Evolutionary conservation across 2,329 filamentous ascomycete species (phyloP).

Genomic region (Cladobotryum mycophilum): DNA sequence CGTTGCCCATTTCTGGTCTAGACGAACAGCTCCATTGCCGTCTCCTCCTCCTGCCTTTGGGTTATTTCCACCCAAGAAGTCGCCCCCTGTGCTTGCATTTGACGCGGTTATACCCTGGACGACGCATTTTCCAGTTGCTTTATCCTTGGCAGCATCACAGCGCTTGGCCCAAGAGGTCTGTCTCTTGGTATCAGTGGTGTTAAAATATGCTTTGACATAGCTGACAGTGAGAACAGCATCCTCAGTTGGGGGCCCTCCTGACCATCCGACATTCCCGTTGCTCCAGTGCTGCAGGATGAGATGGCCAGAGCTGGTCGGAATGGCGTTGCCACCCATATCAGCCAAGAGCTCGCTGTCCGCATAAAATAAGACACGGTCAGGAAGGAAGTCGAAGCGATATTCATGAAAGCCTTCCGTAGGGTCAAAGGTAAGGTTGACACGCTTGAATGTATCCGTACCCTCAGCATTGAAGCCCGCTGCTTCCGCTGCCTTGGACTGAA

Average conservation of each 20-base stretch:
- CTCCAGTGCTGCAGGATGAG: slow-evolving; percentile 72
- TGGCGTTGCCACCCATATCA: slow-evolving; percentile 47
- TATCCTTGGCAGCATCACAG: slow-evolving; percentile 13
- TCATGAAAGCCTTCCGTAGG: slow-evolving; percentile 64
- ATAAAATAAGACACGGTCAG: slow-evolving; percentile 59
- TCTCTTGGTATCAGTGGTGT: slow-evolving; percentile 46
- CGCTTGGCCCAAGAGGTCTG: slow-evolving; percentile 9
- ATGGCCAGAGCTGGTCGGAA: slow-evolving; percentile 57
- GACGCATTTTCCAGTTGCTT: slow-evolving; percentile 14
- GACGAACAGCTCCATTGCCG: background rate
- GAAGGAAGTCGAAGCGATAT: slow-evolving; percentile 71
- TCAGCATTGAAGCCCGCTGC: slow-evolving; percentile 56
- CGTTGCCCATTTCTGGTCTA: background rate
- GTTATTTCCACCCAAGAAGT: slow-evolving; percentile 13
- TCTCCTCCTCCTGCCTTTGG: background rate
- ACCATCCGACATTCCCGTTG: slow-evolving; percentile 68
- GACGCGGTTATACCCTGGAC: slow-evolving; percentile 17
- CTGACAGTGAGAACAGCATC: slow-evolving; percentile 59
- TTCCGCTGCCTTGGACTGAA: slow-evolving; percentile 59
- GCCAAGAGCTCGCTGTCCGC: slow-evolving; percentile 55
- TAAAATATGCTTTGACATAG: slow-evolving; percentile 77
- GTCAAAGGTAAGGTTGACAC: slow-evolving; percentile 57
- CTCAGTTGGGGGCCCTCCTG: slow-evolving; percentile 57
- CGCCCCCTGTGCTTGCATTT: slow-evolving; percentile 19
- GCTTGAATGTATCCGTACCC: slow-evolving; percentile 51